Percentiles rank a stretch among this genome's conserved stretches.
Conservation (phyloP, 1,284 basidiomycete genomes). For the Cryptococcus sp. region DNA sequence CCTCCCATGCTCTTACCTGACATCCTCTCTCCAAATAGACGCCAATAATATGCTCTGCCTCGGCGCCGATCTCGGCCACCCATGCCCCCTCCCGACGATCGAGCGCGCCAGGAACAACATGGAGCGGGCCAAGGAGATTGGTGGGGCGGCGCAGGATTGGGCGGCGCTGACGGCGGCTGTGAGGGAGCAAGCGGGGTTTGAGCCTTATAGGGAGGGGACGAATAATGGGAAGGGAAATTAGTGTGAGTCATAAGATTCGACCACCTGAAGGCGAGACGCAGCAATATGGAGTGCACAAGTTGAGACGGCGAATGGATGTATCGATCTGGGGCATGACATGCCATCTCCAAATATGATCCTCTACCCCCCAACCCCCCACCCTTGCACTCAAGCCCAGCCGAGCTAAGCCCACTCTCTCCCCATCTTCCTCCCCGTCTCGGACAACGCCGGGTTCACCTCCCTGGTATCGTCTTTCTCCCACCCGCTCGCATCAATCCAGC, state of each 20-base stretch:
- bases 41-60: conserved; percentile 26
- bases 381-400: too few relatives aligned
- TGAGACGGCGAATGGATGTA: too few relatives aligned
- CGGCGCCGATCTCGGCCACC: conserved; percentile 26
- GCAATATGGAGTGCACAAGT: too few relatives aligned
- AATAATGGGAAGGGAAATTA: conserved; percentile 5
- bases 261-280: too few relatives aligned
- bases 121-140: conserved; percentile 26
- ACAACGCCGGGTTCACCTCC: conserved; percentile 42
- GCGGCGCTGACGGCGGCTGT: conserved; percentile 19
- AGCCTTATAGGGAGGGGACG: conserved; percentile 20
- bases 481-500: conserved; percentile 46
- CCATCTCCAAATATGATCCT: too few relatives aligned
- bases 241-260: too few relatives aligned
- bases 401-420: background rate
- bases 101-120: conserved; percentile 28
- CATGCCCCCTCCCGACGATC: conserved; percentile 27
- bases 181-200: conserved; percentile 24
- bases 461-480: conserved; percentile 33
- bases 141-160: conserved; percentile 29
- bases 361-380: too few relatives aligned
- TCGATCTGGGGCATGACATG: too few relatives aligned
- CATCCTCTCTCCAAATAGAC: conserved; percentile 13
- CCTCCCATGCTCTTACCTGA: background rate
- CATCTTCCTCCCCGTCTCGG: background rate